These are phyloP conservation scores for Populus hybrid DNA, from an alignment of 441 rosid species.

Conservation along the genomic window DNA sequence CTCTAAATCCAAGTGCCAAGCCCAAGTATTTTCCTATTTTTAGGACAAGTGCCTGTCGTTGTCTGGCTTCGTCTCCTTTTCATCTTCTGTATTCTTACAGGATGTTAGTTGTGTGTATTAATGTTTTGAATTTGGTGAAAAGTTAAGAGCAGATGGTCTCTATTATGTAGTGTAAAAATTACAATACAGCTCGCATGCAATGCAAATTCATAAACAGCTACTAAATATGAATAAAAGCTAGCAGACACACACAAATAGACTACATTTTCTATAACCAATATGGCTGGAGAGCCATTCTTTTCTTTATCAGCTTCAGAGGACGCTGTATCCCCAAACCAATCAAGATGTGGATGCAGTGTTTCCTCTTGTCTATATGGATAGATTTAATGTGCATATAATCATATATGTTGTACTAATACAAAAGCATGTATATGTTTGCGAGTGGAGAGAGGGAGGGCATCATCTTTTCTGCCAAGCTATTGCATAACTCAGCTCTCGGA, in stretches of 20 bases:
- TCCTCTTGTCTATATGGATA: neutral
- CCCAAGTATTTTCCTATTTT: neutral
- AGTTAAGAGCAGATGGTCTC: neutral
- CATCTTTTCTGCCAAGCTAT: neutral
- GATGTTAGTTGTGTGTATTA: neutral
- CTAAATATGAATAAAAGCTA: neutral
- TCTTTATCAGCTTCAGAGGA: neutral
- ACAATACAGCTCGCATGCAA: neutral
- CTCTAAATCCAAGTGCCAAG: constrained; percentile 3
- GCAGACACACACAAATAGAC: neutral
- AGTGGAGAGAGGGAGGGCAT: neutral
- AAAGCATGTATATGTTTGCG: neutral
- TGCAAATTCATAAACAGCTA: neutral
- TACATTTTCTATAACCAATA: neutral
- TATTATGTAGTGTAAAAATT: neutral
- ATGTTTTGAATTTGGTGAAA: no score
- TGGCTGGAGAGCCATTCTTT: neutral
- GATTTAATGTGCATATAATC: neutral
- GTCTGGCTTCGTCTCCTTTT: neutral
- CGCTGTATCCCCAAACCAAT: neutral
- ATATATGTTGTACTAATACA: neutral
- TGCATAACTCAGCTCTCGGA: neutral
- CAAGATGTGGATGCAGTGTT: neutral
- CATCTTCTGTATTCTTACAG: neutral
- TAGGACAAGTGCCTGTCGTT: neutral